Conservation (phyloP, 805 yeast species). For the Yueomyces sinensis region DNA sequence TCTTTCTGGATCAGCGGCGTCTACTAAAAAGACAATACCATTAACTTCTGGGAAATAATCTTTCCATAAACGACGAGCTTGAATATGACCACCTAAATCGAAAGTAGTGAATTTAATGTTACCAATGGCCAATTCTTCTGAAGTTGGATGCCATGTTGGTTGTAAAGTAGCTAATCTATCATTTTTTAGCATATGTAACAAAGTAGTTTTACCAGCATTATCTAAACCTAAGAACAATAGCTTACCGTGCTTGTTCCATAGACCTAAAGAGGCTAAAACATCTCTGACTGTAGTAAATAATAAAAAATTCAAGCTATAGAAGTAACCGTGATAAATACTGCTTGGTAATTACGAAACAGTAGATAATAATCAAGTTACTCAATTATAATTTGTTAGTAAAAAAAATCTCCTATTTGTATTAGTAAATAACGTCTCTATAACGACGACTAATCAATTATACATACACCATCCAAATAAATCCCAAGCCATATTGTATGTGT, state of each 20-base stretch:
- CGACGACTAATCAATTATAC: slow-evolving; percentile 2
- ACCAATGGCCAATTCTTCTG: slow-evolving; percentile 95
- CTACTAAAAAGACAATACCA: slow-evolving; percentile 92
- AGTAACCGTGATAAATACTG: background rate
- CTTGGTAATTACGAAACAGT: background rate
- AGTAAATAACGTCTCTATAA: background rate
- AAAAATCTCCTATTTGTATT: too few relatives aligned
- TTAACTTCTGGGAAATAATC: slow-evolving; percentile 99
- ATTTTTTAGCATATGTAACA: slow-evolving; percentile 76
- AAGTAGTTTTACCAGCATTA: slow-evolving; percentile 94
- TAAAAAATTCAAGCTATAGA: slow-evolving; percentile 1
- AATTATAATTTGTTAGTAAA: too few relatives aligned
- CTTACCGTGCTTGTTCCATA: slow-evolving; percentile 93
- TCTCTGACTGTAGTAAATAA: slow-evolving; percentile 41
- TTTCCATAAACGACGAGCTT: slow-evolving; percentile 98
- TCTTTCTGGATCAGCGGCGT: slow-evolving; percentile 93
- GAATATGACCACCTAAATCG: slow-evolving; percentile 97
- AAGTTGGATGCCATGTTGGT: slow-evolving; percentile 97
- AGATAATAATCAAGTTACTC: background rate
- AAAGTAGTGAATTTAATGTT: slow-evolving; percentile 94
- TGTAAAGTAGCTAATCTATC: slow-evolving; percentile 96
- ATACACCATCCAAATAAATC: slow-evolving; percentile 26
- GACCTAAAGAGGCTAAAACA: slow-evolving; percentile 63
- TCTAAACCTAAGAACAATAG: slow-evolving; percentile 90
- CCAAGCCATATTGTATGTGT: slow-evolving; percentile 20